phyloP scores from a whole-genome alignment of 2,329 filamentous ascomycete genomes.

The Colletotrichum spaethianum region DNA sequence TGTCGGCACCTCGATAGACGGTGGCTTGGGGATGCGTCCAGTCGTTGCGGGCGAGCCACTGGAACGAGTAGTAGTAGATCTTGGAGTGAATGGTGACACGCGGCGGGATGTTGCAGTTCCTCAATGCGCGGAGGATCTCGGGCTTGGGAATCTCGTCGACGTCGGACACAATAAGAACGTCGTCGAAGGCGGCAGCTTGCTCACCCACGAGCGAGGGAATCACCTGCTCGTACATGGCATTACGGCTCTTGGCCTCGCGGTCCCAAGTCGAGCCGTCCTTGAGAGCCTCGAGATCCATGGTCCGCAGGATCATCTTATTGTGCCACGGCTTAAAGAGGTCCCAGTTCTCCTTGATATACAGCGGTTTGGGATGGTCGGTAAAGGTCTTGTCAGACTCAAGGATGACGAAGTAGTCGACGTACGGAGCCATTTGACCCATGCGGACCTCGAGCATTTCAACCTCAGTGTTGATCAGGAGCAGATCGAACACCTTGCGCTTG shows the following conservation, averaged over 20 bases:
- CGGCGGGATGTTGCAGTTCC: constrained; percentile 66
- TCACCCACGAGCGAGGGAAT: constrained; percentile 62
- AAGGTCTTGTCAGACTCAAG: constrained; percentile 73
- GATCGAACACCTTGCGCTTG: constrained; percentile 70
- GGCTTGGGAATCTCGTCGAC: constrained; percentile 73
- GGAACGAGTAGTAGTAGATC: constrained; percentile 73
- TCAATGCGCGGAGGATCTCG: constrained; percentile 61
- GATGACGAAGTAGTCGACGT: constrained; percentile 77
- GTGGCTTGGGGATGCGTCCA: constrained; percentile 75
- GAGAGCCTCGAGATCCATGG: constrained; percentile 42
- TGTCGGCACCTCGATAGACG: constrained; percentile 60
- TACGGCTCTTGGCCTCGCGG: constrained; percentile 66
- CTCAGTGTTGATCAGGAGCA: constrained; percentile 74
- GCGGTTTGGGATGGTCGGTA: constrained; percentile 68
- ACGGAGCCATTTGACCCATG: constrained; percentile 68
- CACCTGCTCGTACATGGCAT: constrained; percentile 71
- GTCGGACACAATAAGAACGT: constrained; percentile 72
- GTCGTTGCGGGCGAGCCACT: constrained; percentile 61
- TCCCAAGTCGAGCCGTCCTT: constrained; percentile 57
- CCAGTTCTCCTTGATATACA: constrained; percentile 68
- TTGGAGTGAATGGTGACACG: constrained; percentile 65
- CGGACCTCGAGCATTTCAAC: constrained; percentile 77
- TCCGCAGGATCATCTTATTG: constrained; percentile 72
- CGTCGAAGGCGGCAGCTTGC: constrained; percentile 60
- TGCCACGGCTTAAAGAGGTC: constrained; percentile 66